phyloP scores from a whole-genome alignment of 352 stramenopile species.

The Hyaloperonospora brassicae region DNA sequence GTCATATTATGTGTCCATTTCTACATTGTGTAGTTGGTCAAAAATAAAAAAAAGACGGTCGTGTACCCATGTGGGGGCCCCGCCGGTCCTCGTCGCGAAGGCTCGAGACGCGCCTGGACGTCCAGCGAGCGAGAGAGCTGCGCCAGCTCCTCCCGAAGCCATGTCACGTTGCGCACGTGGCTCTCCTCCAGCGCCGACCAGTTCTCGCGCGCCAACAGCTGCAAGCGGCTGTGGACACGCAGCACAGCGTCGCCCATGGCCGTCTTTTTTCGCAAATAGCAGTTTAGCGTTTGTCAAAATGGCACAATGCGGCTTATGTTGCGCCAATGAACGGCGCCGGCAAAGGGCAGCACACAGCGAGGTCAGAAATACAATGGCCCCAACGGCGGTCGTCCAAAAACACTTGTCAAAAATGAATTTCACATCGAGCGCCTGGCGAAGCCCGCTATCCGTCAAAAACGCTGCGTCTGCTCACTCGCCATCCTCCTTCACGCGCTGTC shows the following conservation, averaged over 20 bases:
- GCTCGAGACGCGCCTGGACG: conserved; percentile 35
- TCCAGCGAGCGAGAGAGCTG: conserved; percentile 46
- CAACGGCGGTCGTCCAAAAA: too few species aligned
- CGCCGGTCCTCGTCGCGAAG: conserved; percentile 13
- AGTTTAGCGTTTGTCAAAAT: conserved; percentile 13
- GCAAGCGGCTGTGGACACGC: conserved; percentile 48
- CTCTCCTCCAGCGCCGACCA: conserved; percentile 39
- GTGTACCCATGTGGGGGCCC: conserved; percentile 19
- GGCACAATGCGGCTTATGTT: too few species aligned
- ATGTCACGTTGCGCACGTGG: conserved; percentile 36
- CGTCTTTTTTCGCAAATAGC: conserved; percentile 20
- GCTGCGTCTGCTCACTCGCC: too few species aligned
- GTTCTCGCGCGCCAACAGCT: conserved; percentile 44
- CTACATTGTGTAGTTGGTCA: not conserved
- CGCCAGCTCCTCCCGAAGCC: conserved; percentile 45
- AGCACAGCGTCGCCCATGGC: conserved; percentile 61
- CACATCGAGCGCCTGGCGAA: too few species aligned
- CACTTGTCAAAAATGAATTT: too few species aligned
- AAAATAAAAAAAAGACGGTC: not conserved
- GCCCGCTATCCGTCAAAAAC: too few species aligned
- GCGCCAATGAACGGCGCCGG: too few species aligned
- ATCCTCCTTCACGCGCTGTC: too few species aligned
- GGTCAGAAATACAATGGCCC: too few species aligned
- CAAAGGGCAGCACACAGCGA: too few species aligned
- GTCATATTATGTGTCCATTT: too few species aligned